Base-by-base conservation (phyloP, 2,329 filamentous ascomycete genomes). In the Aspergillus novoparasiticus region DNA sequence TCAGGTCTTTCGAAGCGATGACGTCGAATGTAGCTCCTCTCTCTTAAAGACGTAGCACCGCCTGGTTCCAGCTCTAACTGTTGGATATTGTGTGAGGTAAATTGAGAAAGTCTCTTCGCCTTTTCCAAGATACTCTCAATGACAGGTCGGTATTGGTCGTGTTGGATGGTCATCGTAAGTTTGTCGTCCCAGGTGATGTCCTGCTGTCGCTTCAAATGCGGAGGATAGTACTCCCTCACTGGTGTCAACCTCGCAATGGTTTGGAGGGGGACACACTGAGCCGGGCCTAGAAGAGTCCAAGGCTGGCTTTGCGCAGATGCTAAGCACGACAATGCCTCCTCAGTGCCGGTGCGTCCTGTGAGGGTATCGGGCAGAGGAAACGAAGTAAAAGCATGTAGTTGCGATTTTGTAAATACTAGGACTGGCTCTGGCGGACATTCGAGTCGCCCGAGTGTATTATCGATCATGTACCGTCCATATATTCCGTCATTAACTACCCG, bases 331-430 rank as follows among this genome's bases (percentile, higher is more conserved):
- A 87, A 62, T 0, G 86, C 83, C 70, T 90, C 87, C 68, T 90
- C 88, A 0, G 81, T 83, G 0, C 89, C 89, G 0, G 87, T 90
- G 0, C 82, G 78, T 0, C 81, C 76, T 0, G 87, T 90, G 0
- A 91, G 77, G 0, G 79, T 73, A 68, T 91, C 89, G 0, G 85
- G 83, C 0, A 90, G 41, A 0, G 82, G 68, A 39, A 83, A 86
- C 0, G 88, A 88, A 0, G 89, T 91, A 3, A 82, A 73, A 0
- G 88, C 88, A 69, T 91, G 88, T 1, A 87, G 72, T 6, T 82
- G 72, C 0, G 86, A 86, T 66, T 88, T 89, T 1, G 77, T 78
- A 61, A 87, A 88, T 0, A 87, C 73, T 0, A 88, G 73, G 0
- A 71, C 70, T 0, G 85, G 85, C 57, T 90, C 88, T 0, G 85